Conservation (phyloP, 495 filamentous ascomycete species). For the Aspergillus ostianus region DNA sequence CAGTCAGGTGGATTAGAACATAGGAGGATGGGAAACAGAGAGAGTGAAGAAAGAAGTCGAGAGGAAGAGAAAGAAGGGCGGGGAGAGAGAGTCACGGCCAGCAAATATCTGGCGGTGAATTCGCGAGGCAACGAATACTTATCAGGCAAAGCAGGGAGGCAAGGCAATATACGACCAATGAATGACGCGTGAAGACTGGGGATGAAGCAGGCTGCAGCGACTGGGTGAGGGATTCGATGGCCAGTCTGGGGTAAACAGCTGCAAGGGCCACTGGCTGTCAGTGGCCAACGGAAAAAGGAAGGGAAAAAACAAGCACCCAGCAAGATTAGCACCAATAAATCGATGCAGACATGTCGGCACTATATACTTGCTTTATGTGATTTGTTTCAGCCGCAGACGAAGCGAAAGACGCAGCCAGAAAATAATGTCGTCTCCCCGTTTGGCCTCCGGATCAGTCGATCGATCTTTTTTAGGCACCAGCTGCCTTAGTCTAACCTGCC, state of each 20-base stretch:
- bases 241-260: conserved; percentile 7
- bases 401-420: too few species aligned
- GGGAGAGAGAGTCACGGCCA: not conserved
- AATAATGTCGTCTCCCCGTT: not conserved
- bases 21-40: not conserved
- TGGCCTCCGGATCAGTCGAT: not conserved
- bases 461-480: not conserved
- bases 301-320: conserved; percentile 8
- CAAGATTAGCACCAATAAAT: not conserved
- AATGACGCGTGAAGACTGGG: not conserved
- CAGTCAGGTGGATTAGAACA: not conserved
- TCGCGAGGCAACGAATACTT: not conserved
- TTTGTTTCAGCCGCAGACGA: not conserved
- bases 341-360: not conserved
- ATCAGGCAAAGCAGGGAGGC: not conserved
- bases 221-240: not conserved
- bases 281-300: not conserved
- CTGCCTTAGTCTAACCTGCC: conserved; percentile 1
- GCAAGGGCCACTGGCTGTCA: conserved; percentile 13
- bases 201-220: not conserved
- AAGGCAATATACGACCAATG: conserved; percentile 1
- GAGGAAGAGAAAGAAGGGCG: not conserved
- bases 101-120: not conserved
- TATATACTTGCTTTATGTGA: not conserved
- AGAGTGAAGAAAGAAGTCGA: not conserved